Evolutionary conservation across 371 early-diverging fungal species (phyloP), one percentile per base, ranked within the genome.

Genomic region (Lichtheimia ornata): DNA sequence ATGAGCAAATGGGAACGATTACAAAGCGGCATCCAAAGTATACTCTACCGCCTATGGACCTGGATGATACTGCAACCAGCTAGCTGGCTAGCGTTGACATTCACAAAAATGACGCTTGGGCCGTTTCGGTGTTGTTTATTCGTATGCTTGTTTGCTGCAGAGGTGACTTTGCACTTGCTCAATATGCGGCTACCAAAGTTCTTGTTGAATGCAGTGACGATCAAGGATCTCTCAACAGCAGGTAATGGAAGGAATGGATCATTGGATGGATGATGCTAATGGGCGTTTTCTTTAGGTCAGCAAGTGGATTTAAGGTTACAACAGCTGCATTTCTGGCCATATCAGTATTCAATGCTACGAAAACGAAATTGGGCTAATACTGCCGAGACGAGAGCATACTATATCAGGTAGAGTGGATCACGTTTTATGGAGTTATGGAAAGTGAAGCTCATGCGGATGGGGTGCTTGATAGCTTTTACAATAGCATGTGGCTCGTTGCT

Each of bases 401-500:
- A 94, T 60, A 93, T 93, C 54, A 89, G 90, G 89, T 88, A 69
- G 13, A 22, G 20, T 51, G 17, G 40, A 25, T 53, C 3, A 27
- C 25, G 59, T 6, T 12, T 27, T 43, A 6, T 35, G 20, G 17
- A 44, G 6, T 15, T 3, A 22, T 22, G 22, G 22, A 22, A 22
- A 22, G 22, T 2, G 41, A 55, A 47, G 20, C 50, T 50, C 41
- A 35, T 35, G 2, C 9, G 35, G 35, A 4, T 28, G 9, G 4
- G 6, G 35, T n/a, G n/a, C 22, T 57, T 55, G 14, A 9, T 51
- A 93, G 94, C 55, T 95, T 97, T 67, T 94, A 94, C 76, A 96
- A 97, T 73, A 92, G 91, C 56, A 88, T 94, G 74, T 98, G 97
- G 95, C 87, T 95, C n/a, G 88, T 94, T 9, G 91, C 91, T 0